A percentile compares a stretch with the other conserved stretches of the same genome.
Conservation (phyloP, 768 basidiomycete genomes). For the Baorangia bicolor region DNA sequence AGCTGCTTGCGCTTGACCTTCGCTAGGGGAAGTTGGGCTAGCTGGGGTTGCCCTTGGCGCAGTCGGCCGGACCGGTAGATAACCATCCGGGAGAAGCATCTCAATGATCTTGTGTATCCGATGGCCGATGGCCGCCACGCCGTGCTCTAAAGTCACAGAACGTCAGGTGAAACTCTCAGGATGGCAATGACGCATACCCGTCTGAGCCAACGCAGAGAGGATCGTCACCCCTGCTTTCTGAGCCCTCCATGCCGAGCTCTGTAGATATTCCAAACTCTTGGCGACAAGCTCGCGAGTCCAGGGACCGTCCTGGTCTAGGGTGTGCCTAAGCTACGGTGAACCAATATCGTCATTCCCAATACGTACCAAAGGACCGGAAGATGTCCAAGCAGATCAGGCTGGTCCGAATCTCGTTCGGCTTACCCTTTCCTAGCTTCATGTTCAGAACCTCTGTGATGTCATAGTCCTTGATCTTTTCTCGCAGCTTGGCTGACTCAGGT, state of each 20-base stretch:
- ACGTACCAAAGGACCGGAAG: constrained; percentile 19
- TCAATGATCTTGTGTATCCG: constrained; percentile 12
- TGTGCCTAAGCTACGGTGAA: background rate
- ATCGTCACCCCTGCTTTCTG: constrained; percentile 27
- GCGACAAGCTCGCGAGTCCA: constrained; percentile 16
- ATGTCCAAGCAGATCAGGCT: constrained; percentile 27
- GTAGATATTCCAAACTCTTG: constrained; percentile 7
- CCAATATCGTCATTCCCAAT: background rate
- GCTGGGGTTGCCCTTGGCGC: background rate
- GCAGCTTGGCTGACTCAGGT: constrained; percentile 9
- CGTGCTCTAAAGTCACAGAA: constrained; percentile 10
- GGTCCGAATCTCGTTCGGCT: constrained; percentile 17
- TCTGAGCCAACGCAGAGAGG: constrained; percentile 22
- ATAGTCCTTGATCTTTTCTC: constrained; percentile 9
- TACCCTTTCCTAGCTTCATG: constrained; percentile 14
- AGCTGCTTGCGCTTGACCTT: background rate
- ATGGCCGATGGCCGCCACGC: constrained; percentile 4
- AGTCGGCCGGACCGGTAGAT: background rate
- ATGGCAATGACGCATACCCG: constrained; percentile 3
- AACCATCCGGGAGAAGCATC: constrained; percentile 19
- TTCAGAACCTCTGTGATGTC: constrained; percentile 18
- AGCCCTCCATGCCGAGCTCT: constrained; percentile 5
- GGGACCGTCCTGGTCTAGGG: constrained; percentile 6
- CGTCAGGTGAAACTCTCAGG: background rate
- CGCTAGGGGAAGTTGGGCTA: background rate